Evolutionary conservation across 2,329 filamentous ascomycete genomes (phyloP).

Genomic region (Microsporum ferrugineum): DNA sequence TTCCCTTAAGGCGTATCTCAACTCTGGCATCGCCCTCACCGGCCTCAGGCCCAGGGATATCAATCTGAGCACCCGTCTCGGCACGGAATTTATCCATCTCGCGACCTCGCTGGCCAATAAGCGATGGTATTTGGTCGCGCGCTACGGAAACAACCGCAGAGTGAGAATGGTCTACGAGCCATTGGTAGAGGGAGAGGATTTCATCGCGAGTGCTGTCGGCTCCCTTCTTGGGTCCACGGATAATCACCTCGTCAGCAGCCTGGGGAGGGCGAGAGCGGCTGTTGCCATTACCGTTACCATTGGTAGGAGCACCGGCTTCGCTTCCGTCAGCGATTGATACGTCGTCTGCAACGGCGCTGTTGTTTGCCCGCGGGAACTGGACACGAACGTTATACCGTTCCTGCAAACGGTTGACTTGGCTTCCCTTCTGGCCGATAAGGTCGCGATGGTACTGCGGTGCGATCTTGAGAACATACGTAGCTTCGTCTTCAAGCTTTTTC

Average conservation of each 20-base stretch:
- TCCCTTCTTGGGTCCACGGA: constrained; percentile 85
- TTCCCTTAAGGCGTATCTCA: constrained; percentile 85
- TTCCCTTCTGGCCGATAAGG: constrained; percentile 78
- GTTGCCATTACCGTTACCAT: constrained; percentile 27
- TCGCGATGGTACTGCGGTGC: constrained; percentile 90
- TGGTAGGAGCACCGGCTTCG: constrained; percentile 49
- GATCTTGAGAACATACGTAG: constrained; percentile 75
- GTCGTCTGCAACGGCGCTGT: constrained; percentile 48
- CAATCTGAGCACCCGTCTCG: constrained; percentile 75
- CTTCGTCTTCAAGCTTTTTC: constrained; percentile 81
- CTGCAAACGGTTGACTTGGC: constrained; percentile 83
- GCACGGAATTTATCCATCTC: constrained; percentile 85
- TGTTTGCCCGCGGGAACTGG: constrained; percentile 69
- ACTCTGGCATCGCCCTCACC: constrained; percentile 55
- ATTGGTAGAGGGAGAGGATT: constrained; percentile 77
- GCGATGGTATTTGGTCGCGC: constrained; percentile 80
- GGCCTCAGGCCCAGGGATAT: constrained; percentile 72
- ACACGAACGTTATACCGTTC: constrained; percentile 88
- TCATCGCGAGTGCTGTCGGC: constrained; percentile 88
- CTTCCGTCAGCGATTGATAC: constrained; percentile 57
- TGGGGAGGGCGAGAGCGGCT: constrained; percentile 51
- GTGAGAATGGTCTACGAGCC: constrained; percentile 76
- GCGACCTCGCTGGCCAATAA: constrained; percentile 82
- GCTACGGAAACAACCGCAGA: constrained; percentile 71
- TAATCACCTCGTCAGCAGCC: constrained; percentile 73